phyloP scores from a whole-genome alignment of 495 filamentous ascomycete genomes.

The Lasiosphaeriaceae sp. region DNA sequence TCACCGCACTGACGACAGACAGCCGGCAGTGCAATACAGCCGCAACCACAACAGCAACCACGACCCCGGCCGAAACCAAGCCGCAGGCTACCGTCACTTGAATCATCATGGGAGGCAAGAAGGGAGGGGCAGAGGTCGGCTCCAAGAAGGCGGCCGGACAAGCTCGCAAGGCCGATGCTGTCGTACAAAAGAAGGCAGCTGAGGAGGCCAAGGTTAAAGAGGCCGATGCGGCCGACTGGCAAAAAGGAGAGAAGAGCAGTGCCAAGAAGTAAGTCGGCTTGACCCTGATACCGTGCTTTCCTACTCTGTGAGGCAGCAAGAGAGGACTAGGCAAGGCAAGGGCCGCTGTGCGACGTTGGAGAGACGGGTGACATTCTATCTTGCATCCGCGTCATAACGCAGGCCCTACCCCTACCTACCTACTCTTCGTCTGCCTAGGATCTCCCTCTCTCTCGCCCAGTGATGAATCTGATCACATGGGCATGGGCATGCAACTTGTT shows the following conservation, averaged over 20 bases:
- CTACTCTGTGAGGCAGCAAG: too few relatives aligned
- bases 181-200: conserved; percentile 68
- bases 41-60: too few relatives aligned
- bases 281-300: not conserved
- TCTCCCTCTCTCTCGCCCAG: not conserved
- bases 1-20: too few relatives aligned
- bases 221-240: conserved; percentile 75
- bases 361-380: not conserved
- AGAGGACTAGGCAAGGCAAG: not conserved
- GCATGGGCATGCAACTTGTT: not conserved
- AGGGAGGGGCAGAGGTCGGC: conserved; percentile 58
- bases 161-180: conserved; percentile 87
- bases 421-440: not conserved
- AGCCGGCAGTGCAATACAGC: too few relatives aligned
- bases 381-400: not conserved
- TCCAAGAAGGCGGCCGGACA: conserved; percentile 89
- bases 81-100: not conserved
- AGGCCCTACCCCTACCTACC: not conserved
- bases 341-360: not conserved
- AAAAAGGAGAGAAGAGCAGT: conserved; percentile 75
- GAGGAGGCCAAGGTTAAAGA: conserved; percentile 63
- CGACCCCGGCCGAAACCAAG: too few relatives aligned
- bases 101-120: conserved; percentile 56
- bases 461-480: not conserved
- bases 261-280: conserved; percentile 69